Conservation (phyloP, 23 red algal species). For the Cyanidioschyzon merolae region DNA sequence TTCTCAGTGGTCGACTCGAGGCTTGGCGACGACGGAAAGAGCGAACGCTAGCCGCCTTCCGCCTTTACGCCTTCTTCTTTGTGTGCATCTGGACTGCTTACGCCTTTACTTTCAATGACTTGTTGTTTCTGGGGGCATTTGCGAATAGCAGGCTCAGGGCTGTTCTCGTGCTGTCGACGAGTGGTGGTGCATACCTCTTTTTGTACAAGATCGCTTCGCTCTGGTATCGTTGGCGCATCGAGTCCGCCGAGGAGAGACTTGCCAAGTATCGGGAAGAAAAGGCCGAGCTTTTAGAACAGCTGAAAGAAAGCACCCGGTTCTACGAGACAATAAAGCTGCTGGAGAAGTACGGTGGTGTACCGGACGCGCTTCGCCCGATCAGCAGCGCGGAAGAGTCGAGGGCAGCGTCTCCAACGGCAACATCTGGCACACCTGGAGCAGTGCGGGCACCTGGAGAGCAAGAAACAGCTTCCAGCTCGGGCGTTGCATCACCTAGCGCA, state of each 20-base stretch:
- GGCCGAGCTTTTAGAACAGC: background rate
- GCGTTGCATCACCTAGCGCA: background rate
- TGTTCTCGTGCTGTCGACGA: background rate
- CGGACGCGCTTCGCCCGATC: background rate
- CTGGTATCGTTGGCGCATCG: constrained; percentile 10
- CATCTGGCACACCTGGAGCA: too few relatives aligned
- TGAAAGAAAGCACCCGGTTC: constrained; percentile 8
- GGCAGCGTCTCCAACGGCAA: too few relatives aligned
- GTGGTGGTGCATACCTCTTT: background rate
- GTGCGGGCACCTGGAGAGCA: background rate
- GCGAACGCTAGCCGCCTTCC: background rate
- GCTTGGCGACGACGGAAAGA: background rate
- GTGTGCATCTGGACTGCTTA: background rate
- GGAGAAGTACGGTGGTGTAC: background rate
- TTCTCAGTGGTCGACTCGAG: background rate
- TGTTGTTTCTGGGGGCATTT: background rate
- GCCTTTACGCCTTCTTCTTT: background rate
- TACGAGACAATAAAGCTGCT: constrained; percentile 8
- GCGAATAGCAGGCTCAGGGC: background rate
- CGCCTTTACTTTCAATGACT: background rate
- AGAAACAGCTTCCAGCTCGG: background rate
- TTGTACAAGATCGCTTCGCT: background rate
- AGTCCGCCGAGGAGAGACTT: background rate
- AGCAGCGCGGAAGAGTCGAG: too few relatives aligned
- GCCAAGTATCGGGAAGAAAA: background rate